Conservation (phyloP, 345 rosid species). For the Ceriops tagal region DNA sequence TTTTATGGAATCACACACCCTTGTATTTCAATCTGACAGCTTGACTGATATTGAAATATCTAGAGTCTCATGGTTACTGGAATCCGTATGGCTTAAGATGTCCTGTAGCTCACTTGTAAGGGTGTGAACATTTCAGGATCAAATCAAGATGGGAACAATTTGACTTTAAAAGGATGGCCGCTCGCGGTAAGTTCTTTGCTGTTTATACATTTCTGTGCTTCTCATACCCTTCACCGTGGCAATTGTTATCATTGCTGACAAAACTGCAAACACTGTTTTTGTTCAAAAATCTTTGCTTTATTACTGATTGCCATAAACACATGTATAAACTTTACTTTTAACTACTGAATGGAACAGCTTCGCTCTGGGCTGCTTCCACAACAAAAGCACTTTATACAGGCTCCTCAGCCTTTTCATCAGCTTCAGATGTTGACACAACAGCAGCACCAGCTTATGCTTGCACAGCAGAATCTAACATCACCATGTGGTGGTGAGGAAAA, state of each 20-base stretch:
- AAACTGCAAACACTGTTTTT: neutral
- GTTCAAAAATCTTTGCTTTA: neutral
- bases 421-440: conserved; percentile 89
- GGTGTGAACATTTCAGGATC: conserved; percentile 50
- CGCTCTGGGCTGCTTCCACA: conserved; percentile 74
- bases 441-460: conserved; percentile 91
- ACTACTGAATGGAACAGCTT: conserved; percentile 48
- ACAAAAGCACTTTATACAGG: conserved; percentile 85
- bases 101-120: conserved; percentile 7
- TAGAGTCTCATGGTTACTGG: neutral
- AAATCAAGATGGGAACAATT: conserved; percentile 78
- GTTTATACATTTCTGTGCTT: neutral
- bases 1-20: neutral
- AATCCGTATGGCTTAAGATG: conserved; percentile 7
- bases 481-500: conserved; percentile 71
- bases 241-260: neutral
- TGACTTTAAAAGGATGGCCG: conserved; percentile 96
- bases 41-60: neutral
- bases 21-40: neutral
- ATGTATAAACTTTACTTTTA: neutral
- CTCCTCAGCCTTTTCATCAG: conserved; percentile 84
- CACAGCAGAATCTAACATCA: conserved; percentile 80
- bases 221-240: neutral
- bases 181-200: conserved; percentile 59
- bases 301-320: neutral